Conservation (phyloP, 2,329 filamentous ascomycete species). For the Cytospora piceae region DNA sequence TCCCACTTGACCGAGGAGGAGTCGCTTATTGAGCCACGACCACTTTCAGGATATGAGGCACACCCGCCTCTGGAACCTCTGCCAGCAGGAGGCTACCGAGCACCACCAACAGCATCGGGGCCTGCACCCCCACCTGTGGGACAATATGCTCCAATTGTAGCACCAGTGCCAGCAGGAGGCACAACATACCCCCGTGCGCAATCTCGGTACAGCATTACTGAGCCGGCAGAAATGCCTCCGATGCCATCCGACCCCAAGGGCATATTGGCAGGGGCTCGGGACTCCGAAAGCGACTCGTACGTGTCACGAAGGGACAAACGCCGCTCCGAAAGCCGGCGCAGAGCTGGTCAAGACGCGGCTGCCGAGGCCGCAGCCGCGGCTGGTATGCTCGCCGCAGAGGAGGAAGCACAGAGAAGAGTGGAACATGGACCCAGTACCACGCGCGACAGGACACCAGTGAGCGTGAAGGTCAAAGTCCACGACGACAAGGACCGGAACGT, state of each 20-base stretch:
- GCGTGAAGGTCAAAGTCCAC: constrained; percentile 63
- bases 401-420: constrained; percentile 44
- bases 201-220: constrained; percentile 45
- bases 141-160: constrained; percentile 20
- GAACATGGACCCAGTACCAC: constrained; percentile 40
- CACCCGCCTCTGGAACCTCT: constrained; percentile 33
- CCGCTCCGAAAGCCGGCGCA: constrained; percentile 51
- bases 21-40: constrained; percentile 32
- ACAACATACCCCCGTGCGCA: constrained; percentile 42
- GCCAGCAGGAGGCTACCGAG: constrained; percentile 41
- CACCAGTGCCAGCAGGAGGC: constrained; percentile 24
- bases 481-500: constrained; percentile 64
- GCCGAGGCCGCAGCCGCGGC: constrained; percentile 54
- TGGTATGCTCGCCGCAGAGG: constrained; percentile 51
- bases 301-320: constrained; percentile 48
- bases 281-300: constrained; percentile 50
- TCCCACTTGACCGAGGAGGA: constrained; percentile 34
- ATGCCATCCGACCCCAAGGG: constrained; percentile 59
- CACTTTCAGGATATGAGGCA: constrained; percentile 28
- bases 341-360: constrained; percentile 50
- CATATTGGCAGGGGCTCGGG: constrained; percentile 40
- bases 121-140: constrained; percentile 24
- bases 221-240: constrained; percentile 53
- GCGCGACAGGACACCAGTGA: constrained; percentile 51
- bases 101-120: constrained; percentile 34